These are phyloP conservation scores for Fusarium subtropicale DNA, from an alignment of 2,329 filamentous ascomycete genomes.

Conservation along the genomic window DNA sequence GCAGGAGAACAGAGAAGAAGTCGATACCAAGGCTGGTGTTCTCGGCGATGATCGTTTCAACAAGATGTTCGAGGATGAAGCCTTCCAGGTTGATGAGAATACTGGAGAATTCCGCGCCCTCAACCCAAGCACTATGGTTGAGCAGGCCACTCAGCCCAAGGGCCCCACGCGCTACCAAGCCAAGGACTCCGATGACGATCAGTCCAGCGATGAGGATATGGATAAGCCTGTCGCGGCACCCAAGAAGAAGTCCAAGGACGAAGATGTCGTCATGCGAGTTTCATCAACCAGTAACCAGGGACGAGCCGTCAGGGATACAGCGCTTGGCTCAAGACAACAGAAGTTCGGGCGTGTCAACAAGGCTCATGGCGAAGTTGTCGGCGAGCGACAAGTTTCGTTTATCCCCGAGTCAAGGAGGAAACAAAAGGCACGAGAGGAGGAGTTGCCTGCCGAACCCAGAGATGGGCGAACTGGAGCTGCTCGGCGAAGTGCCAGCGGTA, in stretches of 20 bases:
- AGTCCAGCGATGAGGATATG: slow-evolving; percentile 58
- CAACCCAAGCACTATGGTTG: slow-evolving; percentile 82
- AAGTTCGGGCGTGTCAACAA: slow-evolving; percentile 62
- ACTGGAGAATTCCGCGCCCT: slow-evolving; percentile 87
- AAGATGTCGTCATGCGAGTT: slow-evolving; percentile 71
- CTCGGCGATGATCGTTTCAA: slow-evolving; percentile 89
- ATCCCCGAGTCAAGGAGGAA: slow-evolving; percentile 69
- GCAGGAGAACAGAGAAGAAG: slow-evolving; percentile 68
- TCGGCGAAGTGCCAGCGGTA: slow-evolving; percentile 79
- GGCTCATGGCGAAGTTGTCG: slow-evolving; percentile 63
- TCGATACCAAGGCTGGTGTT: slow-evolving; percentile 72
- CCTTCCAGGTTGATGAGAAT: slow-evolving; percentile 90
- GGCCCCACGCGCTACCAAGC: slow-evolving; percentile 53
- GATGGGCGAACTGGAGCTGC: slow-evolving; percentile 53
- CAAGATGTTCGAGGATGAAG: slow-evolving; percentile 90
- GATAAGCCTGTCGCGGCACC: slow-evolving; percentile 41
- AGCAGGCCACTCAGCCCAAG: slow-evolving; percentile 52
- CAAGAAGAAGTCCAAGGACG: slow-evolving; percentile 50
- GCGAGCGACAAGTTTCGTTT: slow-evolving; percentile 79
- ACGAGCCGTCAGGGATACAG: slow-evolving; percentile 65
- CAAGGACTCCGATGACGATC: slow-evolving; percentile 59
- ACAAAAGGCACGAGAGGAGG: slow-evolving; percentile 54
- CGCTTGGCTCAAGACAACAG: slow-evolving; percentile 67
- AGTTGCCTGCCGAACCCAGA: slow-evolving; percentile 44
- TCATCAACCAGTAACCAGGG: slow-evolving; percentile 75